phyloP scores from a whole-genome alignment of 2,329 filamentous ascomycete genomes.

The Neofusicoccum cordaticola region DNA sequence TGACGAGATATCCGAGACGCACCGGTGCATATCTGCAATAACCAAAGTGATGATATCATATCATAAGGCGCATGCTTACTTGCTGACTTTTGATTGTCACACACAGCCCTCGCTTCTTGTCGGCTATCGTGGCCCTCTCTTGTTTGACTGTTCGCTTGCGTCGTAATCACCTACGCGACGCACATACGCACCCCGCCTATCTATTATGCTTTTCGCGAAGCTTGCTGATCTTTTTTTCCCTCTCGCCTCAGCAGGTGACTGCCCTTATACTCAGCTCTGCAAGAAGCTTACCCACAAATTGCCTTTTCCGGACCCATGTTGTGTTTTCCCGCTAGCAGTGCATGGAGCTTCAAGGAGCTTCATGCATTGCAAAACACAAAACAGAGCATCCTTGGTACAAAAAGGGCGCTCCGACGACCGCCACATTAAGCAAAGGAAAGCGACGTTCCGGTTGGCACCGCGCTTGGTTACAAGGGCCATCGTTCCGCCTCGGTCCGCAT shows the following conservation, averaged over 20 bases:
- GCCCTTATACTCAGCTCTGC: background rate
- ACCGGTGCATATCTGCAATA: background rate
- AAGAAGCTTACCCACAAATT: too few species aligned
- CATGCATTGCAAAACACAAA: background rate
- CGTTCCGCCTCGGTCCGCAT: background rate
- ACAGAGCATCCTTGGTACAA: background rate
- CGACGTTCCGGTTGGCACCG: background rate
- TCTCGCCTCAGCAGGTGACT: background rate
- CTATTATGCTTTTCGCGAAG: background rate
- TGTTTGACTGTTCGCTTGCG: background rate
- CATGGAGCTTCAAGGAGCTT: background rate
- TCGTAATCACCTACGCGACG: background rate
- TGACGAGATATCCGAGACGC: background rate
- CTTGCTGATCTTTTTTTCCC: background rate
- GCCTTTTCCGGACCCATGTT: too few species aligned
- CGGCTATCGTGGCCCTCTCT: background rate
- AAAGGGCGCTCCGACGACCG: background rate
- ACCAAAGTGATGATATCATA: background rate
- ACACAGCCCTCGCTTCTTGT: background rate
- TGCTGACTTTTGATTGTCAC: background rate
- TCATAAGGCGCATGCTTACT: background rate
- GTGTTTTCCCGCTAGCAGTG: background rate
- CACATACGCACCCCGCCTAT: background rate
- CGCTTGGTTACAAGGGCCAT: background rate
- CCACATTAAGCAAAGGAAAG: background rate